phyloP scores from a whole-genome alignment of 768 basidiomycete genomes.

The Podaxis sp. region DNA sequence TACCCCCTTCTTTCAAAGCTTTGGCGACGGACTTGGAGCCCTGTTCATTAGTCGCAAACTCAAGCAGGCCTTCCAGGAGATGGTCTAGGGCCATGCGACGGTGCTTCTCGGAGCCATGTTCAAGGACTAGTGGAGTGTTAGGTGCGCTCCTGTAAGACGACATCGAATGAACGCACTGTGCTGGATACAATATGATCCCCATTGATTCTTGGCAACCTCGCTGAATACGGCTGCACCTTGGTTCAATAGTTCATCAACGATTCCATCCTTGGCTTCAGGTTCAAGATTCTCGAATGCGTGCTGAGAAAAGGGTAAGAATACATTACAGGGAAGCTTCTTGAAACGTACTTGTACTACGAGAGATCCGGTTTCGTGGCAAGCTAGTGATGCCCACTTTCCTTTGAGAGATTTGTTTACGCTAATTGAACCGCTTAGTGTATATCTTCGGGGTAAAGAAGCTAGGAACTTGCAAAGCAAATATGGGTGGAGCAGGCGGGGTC shows the following conservation, averaged over 20 bases:
- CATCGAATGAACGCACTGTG: constrained; percentile 56
- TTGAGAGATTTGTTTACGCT: constrained; percentile 87
- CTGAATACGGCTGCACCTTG: constrained; percentile 66
- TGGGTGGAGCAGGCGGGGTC: constrained; percentile 85
- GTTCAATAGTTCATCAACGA: constrained; percentile 80
- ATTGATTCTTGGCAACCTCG: constrained; percentile 83
- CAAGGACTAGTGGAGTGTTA: constrained; percentile 55
- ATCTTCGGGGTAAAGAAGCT: neutral
- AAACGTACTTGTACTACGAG: constrained; percentile 75
- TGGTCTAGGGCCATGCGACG: constrained; percentile 77
- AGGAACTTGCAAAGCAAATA: constrained; percentile 74
- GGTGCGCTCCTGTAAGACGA: neutral
- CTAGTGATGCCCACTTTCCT: constrained; percentile 86
- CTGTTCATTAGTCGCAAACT: constrained; percentile 81
- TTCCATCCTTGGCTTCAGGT: constrained; percentile 80
- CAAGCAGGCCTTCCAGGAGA: constrained; percentile 71
- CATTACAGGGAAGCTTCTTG: neutral
- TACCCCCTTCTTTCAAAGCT: constrained; percentile 82
- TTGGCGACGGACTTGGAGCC: constrained; percentile 88
- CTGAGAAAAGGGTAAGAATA: constrained; percentile 31
- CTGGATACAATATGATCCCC: constrained; percentile 87
- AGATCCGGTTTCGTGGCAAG: constrained; percentile 89
- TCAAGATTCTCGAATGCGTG: constrained; percentile 87
- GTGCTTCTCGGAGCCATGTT: constrained; percentile 79
- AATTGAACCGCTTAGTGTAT: neutral